phyloP scores from a whole-genome alignment of 129 eudicot genomes.

The Artemisia tridentata region DNA sequence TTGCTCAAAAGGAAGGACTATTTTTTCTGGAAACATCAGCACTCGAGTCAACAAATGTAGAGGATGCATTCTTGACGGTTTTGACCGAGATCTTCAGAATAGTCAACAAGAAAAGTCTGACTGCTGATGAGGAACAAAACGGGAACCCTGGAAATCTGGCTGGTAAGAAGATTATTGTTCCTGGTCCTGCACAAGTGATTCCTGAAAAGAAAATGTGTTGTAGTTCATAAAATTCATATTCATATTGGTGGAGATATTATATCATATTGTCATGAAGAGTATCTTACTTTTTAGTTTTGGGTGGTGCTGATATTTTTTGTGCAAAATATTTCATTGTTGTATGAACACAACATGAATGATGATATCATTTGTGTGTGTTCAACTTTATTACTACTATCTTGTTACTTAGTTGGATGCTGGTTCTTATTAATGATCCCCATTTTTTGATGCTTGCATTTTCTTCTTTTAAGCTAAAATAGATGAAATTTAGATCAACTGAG shows the following conservation, averaged over 20 bases:
- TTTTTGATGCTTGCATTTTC: too few species aligned
- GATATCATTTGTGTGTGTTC: conserved; percentile 21
- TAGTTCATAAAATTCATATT: conserved; percentile 29
- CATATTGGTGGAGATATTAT: background rate
- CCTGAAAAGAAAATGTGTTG: conserved; percentile 88
- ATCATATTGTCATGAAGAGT: background rate
- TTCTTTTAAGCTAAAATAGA: too few species aligned
- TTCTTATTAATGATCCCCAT: too few species aligned
- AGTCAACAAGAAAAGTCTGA: conserved; percentile 77
- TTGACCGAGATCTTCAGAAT: conserved; percentile 88
- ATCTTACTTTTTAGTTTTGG: background rate
- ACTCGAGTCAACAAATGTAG: conserved; percentile 80
- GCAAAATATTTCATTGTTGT: conserved; percentile 30
- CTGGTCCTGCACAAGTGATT: conserved; percentile 89
- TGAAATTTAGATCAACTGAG: too few species aligned
- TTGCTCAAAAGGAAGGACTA: conserved; percentile 85
- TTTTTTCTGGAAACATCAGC: conserved; percentile 95
- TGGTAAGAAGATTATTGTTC: conserved; percentile 84
- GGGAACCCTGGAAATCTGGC: conserved; percentile 57
- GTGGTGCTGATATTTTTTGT: conserved; percentile 31
- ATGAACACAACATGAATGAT: conserved; percentile 29
- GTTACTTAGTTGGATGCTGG: background rate
- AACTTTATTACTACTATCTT: conserved; percentile 14
- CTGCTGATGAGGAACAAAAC: conserved; percentile 63
- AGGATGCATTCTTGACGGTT: conserved; percentile 78